Base-by-base conservation (phyloP, 2,329 filamentous ascomycete species). In the Pseudogymnoascus sp. region DNA sequence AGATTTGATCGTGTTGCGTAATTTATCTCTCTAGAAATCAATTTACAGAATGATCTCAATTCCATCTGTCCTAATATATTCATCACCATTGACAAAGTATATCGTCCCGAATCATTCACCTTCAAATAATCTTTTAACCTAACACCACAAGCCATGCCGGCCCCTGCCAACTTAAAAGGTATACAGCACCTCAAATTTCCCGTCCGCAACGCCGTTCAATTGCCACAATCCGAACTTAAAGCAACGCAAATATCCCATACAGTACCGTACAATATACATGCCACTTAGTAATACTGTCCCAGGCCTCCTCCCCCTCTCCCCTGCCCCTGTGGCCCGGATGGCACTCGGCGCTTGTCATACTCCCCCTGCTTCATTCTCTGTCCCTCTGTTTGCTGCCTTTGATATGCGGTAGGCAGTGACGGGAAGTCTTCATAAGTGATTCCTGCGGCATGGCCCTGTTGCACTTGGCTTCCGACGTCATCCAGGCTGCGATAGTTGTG, bases 401-500 rank as follows among this genome's bases (percentile, higher is more conserved):
- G 71, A 62, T 72, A 69, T 15, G 69, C 67, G 31, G 72, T 72
- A 25, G 72, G 72, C 9, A 72, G 60, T 1, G 70, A 70, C 2
- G 71, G 71, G 60, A 72, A 73, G 58, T 74, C 72, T 58, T 74
- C 72, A 60, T 74, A 73, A 1, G 70, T 65, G 12, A 73, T 69
- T 7, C 67, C 69, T 12, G 67, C 67, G 36, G 70, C 69, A 64
- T 72, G 72, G 5, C 61, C 61, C 39, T 69, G 66, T 2, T 67
- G 64, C 3, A 60, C 58, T 37, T 73, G 72, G 64, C 74, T 70
- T 8, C 73, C 73, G 29, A 86, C 78, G 67, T 90, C 87, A 70
- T 90, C 87, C 1, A 90, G 78, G 1, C 86, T 89, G 62, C 82
- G 80, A 71, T 90, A 90, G 48, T 78, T 76, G 64, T 80, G 77